Conservation (phyloP, 106 monocot species). For the Dactylorhiza incarnata region DNA sequence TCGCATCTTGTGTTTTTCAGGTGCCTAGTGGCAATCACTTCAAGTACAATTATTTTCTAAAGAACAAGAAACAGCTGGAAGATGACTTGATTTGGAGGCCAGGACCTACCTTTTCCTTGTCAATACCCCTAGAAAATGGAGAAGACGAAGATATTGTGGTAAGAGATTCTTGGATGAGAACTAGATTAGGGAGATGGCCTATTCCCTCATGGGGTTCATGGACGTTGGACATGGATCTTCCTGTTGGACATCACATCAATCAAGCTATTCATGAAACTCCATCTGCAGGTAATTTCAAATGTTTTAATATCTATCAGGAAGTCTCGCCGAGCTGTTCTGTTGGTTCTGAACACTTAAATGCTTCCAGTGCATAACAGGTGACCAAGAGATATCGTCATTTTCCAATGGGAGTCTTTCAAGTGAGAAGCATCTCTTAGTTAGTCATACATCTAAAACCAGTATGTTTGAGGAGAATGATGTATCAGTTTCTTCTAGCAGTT, state of each 20-base stretch:
- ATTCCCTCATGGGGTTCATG: constrained; percentile 71
- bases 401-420: constrained; percentile 24
- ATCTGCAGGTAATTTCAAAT: constrained; percentile 32
- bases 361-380: constrained; percentile 77
- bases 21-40: constrained; percentile 76
- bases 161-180: constrained; percentile 79
- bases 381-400: constrained; percentile 24
- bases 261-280: constrained; percentile 17
- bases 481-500: constrained; percentile 3
- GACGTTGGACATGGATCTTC: constrained; percentile 30
- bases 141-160: constrained; percentile 51
- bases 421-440: constrained; percentile 6
- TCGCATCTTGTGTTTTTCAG: constrained; percentile 22
- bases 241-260: constrained; percentile 7
- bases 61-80: constrained; percentile 21
- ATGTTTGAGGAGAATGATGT: constrained; percentile 3
- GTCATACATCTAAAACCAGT: constrained; percentile 1
- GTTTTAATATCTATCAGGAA: neutral
- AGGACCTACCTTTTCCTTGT: constrained; percentile 75
- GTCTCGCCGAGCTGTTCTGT: constrained; percentile 6
- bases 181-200: constrained; percentile 18
- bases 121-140: constrained; percentile 38
- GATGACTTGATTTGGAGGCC: constrained; percentile 52
- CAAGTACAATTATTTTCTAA: constrained; percentile 75
- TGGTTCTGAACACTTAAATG: constrained; percentile 79